These are phyloP conservation scores for Tephrocybe sp. DNA, from an alignment of 768 basidiomycete species.

Conservation along the genomic window DNA sequence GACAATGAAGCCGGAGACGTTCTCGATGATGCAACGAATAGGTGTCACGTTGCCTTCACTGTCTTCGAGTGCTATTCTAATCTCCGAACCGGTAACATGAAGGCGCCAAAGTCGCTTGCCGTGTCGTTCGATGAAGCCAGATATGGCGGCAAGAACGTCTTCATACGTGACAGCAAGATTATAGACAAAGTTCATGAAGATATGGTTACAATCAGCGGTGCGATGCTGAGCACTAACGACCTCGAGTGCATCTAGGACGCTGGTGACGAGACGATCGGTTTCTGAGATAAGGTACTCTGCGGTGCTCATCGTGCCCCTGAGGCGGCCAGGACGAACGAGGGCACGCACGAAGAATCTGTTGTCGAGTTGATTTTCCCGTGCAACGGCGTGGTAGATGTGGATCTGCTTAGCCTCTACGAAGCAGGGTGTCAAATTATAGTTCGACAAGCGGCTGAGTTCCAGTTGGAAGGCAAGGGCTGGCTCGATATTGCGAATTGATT, in stretches of 20 bases:
- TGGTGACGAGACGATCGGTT: conserved; percentile 93
- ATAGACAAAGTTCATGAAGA: conserved; percentile 99
- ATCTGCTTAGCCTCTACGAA: conserved; percentile 97
- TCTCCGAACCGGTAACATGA: conserved; percentile 97
- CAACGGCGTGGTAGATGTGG: conserved; percentile 95
- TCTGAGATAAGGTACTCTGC: conserved; percentile 99
- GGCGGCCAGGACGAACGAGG: conserved; percentile 91
- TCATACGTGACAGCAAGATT: conserved; percentile 93
- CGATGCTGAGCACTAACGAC: conserved; percentile 88
- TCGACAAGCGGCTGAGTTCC: conserved; percentile 92
- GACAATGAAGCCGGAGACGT: conserved; percentile 97
- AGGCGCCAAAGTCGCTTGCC: conserved; percentile 98
- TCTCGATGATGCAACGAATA: conserved; percentile 97
- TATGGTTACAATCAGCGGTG: conserved; percentile 96
- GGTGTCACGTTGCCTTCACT: conserved; percentile 92
- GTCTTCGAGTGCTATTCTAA: conserved; percentile 93
- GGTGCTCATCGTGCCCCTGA: conserved; percentile 87
- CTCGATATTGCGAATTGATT: conserved; percentile 96
- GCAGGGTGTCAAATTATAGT: conserved; percentile 95
- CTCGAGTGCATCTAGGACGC: conserved; percentile 91
- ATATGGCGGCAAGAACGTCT: conserved; percentile 93
- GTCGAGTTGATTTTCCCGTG: conserved; percentile 95
- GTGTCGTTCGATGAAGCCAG: conserved; percentile 99
- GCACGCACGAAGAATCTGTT: conserved; percentile 98
- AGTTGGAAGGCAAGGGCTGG: conserved; percentile 97